Percentiles rank a stretch among this genome's conserved stretches.
Evolutionary conservation across 2,329 filamentous ascomycete species (phyloP).

Genomic region (Harringtonia aguacate): DNA sequence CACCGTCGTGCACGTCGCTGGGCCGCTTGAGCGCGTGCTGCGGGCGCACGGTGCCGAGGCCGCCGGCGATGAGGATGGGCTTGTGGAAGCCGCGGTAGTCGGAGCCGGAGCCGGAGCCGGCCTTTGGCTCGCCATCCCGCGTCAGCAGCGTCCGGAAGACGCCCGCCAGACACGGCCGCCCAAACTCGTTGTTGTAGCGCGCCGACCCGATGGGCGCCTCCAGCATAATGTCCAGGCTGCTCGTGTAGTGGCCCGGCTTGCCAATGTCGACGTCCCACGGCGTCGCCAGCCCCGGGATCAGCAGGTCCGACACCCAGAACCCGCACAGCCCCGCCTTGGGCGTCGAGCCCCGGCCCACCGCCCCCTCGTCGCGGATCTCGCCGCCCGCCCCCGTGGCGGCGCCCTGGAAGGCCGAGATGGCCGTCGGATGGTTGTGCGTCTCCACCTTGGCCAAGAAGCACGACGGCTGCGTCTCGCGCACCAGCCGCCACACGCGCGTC

Average conservation of each 20-base stretch:
- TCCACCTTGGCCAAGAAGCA: conserved; percentile 82
- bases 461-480: conserved; percentile 69
- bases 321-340: conserved; percentile 88
- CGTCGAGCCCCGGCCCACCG: conserved; percentile 82
- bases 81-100: conserved; percentile 93
- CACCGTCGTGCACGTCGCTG: conserved; percentile 70
- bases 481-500: conserved; percentile 80
- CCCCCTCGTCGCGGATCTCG: conserved; percentile 90
- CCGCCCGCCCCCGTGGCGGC: conserved; percentile 92
- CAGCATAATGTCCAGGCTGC: conserved; percentile 92
- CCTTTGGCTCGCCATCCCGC: conserved; percentile 37
- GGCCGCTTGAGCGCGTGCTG: conserved; percentile 82
- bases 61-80: conserved; percentile 96
- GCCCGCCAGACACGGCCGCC: conserved; percentile 75
- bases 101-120: conserved; percentile 19
- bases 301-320: conserved; percentile 89
- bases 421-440: conserved; percentile 95
- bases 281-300: conserved; percentile 71
- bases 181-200: conserved; percentile 96
- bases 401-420: conserved; percentile 85
- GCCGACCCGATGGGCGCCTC: conserved; percentile 93
- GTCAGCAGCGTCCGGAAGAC: conserved; percentile 87
- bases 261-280: conserved; percentile 92
- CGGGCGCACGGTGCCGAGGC: conserved; percentile 83
- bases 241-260: conserved; percentile 83